These are phyloP conservation scores for Alternaria gansuensis DNA, from an alignment of 2,329 filamentous ascomycete species.

Conservation along the genomic window DNA sequence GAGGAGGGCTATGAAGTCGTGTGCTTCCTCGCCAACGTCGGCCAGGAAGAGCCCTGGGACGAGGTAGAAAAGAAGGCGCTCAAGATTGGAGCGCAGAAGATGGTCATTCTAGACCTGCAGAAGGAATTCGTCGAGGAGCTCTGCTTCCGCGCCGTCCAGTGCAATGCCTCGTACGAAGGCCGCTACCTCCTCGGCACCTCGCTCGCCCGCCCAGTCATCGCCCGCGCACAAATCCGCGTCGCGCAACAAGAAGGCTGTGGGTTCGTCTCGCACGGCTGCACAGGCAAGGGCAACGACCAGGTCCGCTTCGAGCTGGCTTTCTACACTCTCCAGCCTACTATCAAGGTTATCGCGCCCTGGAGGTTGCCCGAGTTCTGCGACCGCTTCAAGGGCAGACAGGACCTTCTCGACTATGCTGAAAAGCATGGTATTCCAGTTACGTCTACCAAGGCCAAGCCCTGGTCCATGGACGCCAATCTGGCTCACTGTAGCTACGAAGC, in stretches of 20 bases:
- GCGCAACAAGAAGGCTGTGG: constrained; percentile 69
- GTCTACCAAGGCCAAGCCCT: constrained; percentile 73
- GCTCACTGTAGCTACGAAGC: constrained; percentile 84
- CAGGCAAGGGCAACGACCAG: constrained; percentile 66
- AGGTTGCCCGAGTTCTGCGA: constrained; percentile 74
- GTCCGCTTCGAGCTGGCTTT: constrained; percentile 72
- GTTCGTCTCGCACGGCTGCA: constrained; percentile 59
- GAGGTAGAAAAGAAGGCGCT: constrained; percentile 75
- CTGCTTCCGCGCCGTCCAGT: constrained; percentile 81
- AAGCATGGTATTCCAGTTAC: constrained; percentile 74
- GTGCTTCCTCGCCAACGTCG: constrained; percentile 65
- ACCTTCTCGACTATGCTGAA: constrained; percentile 75
- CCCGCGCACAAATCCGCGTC: constrained; percentile 70
- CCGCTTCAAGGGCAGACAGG: constrained; percentile 74
- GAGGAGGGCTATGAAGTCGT: constrained; percentile 70
- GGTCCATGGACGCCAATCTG: constrained; percentile 68
- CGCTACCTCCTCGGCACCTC: constrained; percentile 62
- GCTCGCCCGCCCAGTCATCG: constrained; percentile 75
- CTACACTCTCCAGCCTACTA: constrained; percentile 69
- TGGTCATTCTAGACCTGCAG: constrained; percentile 70
- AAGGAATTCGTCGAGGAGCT: constrained; percentile 82
- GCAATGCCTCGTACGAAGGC: constrained; percentile 68
- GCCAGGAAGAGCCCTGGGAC: constrained; percentile 66
- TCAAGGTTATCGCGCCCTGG: constrained; percentile 81
- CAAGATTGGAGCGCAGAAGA: constrained; percentile 72